Conservation (phyloP, 192 early-diverging fungal genomes). For the Umbelopsis sp. region DNA sequence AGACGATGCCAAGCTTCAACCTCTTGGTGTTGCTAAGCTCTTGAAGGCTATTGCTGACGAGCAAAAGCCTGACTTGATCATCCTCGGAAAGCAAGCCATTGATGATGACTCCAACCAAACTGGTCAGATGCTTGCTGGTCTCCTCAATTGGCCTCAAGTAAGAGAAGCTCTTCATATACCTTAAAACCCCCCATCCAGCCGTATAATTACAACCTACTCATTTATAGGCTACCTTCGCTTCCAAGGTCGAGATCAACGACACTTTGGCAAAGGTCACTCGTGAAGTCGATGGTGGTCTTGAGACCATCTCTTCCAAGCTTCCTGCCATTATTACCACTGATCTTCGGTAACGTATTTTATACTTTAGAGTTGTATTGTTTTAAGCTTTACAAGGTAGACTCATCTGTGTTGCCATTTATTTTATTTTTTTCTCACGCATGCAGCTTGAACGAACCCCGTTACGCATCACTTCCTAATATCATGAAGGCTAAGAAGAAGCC, state of each 20-base stretch:
- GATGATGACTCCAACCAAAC: slow-evolving; percentile 98
- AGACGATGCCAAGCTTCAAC: slow-evolving; percentile 75
- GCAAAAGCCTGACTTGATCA: slow-evolving; percentile 85
- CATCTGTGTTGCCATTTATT: background rate
- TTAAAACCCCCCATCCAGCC: too few relatives aligned
- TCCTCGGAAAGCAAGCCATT: slow-evolving; percentile 99
- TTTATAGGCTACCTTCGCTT: slow-evolving; percentile 90
- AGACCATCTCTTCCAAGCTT: slow-evolving; percentile 79
- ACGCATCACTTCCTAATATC: slow-evolving; percentile 93
- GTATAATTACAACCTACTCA: background rate
- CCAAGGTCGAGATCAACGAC: slow-evolving; percentile 83
- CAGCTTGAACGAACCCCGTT: slow-evolving; percentile 92
- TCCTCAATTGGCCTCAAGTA: slow-evolving; percentile 92
- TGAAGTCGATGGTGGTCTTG: slow-evolving; percentile 97
- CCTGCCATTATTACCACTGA: slow-evolving; percentile 97
- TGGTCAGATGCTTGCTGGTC: slow-evolving; percentile 97
- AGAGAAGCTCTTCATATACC: slow-evolving; percentile 4
- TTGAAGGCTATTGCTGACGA: slow-evolving; percentile 80
- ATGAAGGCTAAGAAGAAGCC: slow-evolving; percentile 99
- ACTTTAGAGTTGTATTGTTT: background rate
- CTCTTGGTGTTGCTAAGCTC: slow-evolving; percentile 89
- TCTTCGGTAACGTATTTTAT: slow-evolving; percentile 61
- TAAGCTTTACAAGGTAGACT: background rate
- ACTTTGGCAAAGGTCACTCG: slow-evolving; percentile 81
- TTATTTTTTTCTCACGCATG: slow-evolving; percentile 18